phyloP scores from a whole-genome alignment of 2,329 filamentous ascomycete genomes.

The Cryphonectria carpinicola region DNA sequence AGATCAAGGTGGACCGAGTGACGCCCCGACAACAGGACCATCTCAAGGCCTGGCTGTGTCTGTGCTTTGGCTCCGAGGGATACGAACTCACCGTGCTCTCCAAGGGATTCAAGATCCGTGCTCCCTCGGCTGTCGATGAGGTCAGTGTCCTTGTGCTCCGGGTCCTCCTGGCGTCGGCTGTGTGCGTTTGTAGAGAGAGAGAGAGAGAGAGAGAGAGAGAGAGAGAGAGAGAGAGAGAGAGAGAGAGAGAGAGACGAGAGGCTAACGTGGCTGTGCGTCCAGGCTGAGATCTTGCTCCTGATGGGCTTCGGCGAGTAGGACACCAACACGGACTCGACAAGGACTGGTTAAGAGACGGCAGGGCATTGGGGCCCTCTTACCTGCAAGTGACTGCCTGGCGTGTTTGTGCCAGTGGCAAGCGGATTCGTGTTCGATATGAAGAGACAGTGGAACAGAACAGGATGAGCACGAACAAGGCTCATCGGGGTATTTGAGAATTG shows the following conservation, averaged over 20 bases:
- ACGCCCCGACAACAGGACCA: constrained; percentile 6
- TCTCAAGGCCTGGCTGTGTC: constrained; percentile 14
- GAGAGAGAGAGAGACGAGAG: too few relatives aligned
- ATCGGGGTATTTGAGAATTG: not conserved
- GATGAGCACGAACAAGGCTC: not conserved
- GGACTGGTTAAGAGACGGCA: not conserved
- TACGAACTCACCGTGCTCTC: not conserved
- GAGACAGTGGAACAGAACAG: not conserved
- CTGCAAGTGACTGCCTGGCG: not conserved
- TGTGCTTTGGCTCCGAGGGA: constrained; percentile 1
- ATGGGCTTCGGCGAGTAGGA: not conserved
- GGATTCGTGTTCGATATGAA: not conserved
- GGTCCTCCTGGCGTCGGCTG: not conserved
- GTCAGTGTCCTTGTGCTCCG: not conserved
- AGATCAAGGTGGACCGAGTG: not conserved
- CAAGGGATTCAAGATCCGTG: constrained; percentile 5
- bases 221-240: too few relatives aligned
- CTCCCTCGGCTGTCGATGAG: not conserved
- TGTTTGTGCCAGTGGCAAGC: not conserved
- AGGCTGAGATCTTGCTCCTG: not conserved
- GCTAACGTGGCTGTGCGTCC: not conserved
- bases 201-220: too few relatives aligned
- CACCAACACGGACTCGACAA: not conserved
- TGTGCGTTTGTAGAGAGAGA: not conserved
- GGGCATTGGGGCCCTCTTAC: not conserved